These are phyloP conservation scores for Calonectria pseudoreteaudii DNA, from an alignment of 2,329 filamentous ascomycete genomes.

Conservation along the genomic window DNA sequence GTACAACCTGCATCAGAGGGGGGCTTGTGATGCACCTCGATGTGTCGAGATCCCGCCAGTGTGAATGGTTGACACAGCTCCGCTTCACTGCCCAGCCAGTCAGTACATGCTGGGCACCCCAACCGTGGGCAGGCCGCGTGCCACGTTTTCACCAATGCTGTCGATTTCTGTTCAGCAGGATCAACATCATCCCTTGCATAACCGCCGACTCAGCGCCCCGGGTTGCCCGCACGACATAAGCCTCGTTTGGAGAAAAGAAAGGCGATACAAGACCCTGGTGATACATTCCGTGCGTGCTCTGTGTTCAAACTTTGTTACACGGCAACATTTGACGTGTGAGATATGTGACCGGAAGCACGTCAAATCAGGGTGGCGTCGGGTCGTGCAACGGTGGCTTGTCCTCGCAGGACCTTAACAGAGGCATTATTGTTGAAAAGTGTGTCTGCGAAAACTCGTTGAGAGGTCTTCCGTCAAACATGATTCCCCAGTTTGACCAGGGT, in stretches of 20 bases:
- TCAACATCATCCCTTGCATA: slow-evolving; percentile 9
- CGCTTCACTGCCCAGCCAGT: slow-evolving; percentile 4
- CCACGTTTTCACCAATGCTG: slow-evolving; percentile 13
- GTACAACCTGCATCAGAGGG: background rate
- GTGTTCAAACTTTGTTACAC: background rate
- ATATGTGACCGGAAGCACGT: slow-evolving; percentile 16
- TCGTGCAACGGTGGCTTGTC: slow-evolving; percentile 20
- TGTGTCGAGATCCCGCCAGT: slow-evolving; percentile 17
- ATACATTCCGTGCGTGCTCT: slow-evolving; percentile 1
- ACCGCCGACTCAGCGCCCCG: background rate
- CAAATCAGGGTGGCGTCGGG: slow-evolving; percentile 16
- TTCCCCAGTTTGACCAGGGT: background rate
- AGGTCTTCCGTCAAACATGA: background rate
- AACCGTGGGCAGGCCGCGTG: slow-evolving; percentile 2
- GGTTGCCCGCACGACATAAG: slow-evolving; percentile 5
- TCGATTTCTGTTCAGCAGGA: slow-evolving; percentile 1
- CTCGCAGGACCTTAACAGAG: slow-evolving; percentile 9
- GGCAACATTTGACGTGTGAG: slow-evolving; percentile 15
- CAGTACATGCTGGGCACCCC: background rate
- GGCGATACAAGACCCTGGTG: slow-evolving; percentile 10
- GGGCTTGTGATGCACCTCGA: slow-evolving; percentile 20
- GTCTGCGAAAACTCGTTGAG: background rate
- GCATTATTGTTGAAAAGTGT: slow-evolving; percentile 10
- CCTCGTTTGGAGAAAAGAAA: slow-evolving; percentile 12
- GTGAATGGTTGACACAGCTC: slow-evolving; percentile 19